Evolutionary conservation across 2,329 filamentous ascomycete genomes (phyloP), one percentile per base, ranked within the genome.

Genomic region (Trichoderma sp.): DNA sequence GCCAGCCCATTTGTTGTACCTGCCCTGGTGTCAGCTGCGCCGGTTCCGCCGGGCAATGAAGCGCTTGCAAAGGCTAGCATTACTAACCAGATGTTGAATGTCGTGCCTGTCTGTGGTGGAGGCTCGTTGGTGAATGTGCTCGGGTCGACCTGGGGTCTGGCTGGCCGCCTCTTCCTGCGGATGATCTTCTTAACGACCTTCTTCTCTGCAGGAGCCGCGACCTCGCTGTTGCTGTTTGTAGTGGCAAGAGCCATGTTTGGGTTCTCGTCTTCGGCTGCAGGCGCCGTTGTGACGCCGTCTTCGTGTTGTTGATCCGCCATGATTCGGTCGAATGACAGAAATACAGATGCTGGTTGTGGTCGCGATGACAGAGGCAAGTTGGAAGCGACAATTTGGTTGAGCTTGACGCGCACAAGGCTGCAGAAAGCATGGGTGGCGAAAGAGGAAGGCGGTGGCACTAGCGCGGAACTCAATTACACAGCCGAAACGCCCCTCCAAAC

Each of bases 1-100:
- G 70, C 95, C 95, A 0, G 89, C 90, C 93, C 94, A 98, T 79
- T 97, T 98, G 81, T 97, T 97, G 80, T 97, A 97, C 94, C 93
- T 97, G 15, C 96, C 69, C 69, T 51, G n/a, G 30, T 34, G 24
- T 64, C 41, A 65, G 63, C 52, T 43, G 12, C 34, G 26, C 5
- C n/a, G n/a, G n/a, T 63, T 39, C 41, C 39, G 26, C 41, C 12
- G 10, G 10, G 24, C 21, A n/a, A 54, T 19, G 5, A 43, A 21
- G 24, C 43, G 24, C 21, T 62, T 26, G 12, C 57, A 44, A 6
- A 10, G n/a, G 4, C 43, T n/a, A 10, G 3, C 3, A 19, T 28
- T 5, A 26, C 65, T 61, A 26, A 65, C 63, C 71, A 72, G 54
- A 72, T 96, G 78, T 99, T 99, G 84, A 95, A 99, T 66, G 93